Base-by-base conservation (phyloP, 495 filamentous ascomycete species). In the Lentithecium fluviatile region DNA sequence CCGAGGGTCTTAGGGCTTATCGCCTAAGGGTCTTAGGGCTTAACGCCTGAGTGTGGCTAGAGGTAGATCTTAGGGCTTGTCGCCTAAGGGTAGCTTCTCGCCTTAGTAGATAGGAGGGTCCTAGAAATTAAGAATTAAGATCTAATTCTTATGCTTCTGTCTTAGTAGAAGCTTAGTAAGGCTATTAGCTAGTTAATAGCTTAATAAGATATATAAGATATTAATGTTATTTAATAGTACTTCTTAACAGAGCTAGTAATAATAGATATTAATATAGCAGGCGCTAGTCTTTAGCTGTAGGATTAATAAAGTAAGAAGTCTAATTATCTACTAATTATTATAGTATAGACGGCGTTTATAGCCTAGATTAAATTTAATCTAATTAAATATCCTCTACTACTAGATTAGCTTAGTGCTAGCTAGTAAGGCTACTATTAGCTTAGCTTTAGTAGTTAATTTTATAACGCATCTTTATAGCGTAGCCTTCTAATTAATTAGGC, bases 131-230 rank as follows among this genome's bases (percentile, higher is more conserved):
- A 50, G 21, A 20, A 50, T 3, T n/a, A n/a, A n/a, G 3, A 50
- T 50, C 15, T 20, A 50, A 6, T n/a, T 19, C 21, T 25, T 50
- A 50, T 25, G 21, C 10, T 32, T 24, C 26, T 50, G 21, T 25
- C 21, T 50, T 5, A 23, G 15, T 50, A 50, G 21, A 5, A 20
- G 10, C 15, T 50, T 50, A 7, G 15, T 50, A 25, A 50, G 46
- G 6, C 21, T 50, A 50, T 50, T 50, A 50, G 26, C 21, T n/a
- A 32, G 15, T 23, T 20, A 20, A 23, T 11, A 6, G 5, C 21
- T 25, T 50, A 50, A n/a, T n/a, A 21, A 24, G 4, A 50, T 50
- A 20, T 50, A 50, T 50, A 20, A n/a, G 15, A 50, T 50, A 50
- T 19, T 50, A 50, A 50, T 50, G 21, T 50, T 50, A 24, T 25